Conservation (phyloP, 805 yeast genomes). For the Candida succiphila region DNA sequence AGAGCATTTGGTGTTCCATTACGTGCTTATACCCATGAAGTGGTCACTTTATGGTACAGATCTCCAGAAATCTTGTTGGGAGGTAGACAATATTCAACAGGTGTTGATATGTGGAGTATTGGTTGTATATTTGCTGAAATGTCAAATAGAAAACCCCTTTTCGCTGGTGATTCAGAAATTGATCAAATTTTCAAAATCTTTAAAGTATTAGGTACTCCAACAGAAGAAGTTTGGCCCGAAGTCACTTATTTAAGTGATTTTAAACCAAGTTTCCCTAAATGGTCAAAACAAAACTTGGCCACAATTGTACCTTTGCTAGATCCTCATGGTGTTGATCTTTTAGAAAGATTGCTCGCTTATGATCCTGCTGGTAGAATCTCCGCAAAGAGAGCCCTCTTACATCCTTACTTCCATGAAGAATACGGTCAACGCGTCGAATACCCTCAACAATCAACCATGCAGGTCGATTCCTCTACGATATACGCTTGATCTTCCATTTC, state of each 20-base stretch:
- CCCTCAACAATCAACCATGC: slow-evolving; percentile 25
- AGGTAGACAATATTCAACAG: slow-evolving; percentile 94
- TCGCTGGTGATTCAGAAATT: slow-evolving; percentile 96
- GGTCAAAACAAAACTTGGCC: slow-evolving; percentile 67
- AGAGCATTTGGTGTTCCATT: slow-evolving; percentile 97
- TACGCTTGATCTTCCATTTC: slow-evolving; percentile 15
- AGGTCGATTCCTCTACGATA: slow-evolving; percentile 24
- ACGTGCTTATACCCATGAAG: slow-evolving; percentile 95
- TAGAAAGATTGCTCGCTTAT: slow-evolving; percentile 70
- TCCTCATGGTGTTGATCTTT: slow-evolving; percentile 71
- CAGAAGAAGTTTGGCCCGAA: slow-evolving; percentile 91
- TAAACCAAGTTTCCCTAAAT: slow-evolving; percentile 86
- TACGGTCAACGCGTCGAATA: slow-evolving; percentile 16
- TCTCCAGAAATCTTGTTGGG: slow-evolving; percentile 95
- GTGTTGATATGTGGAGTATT: slow-evolving; percentile 98
- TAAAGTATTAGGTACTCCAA: slow-evolving; percentile 89
- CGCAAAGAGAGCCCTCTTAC: slow-evolving; percentile 86
- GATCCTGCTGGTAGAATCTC: slow-evolving; percentile 92
- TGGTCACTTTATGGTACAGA: slow-evolving; percentile 95
- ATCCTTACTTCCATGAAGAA: slow-evolving; percentile 74
- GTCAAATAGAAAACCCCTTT: slow-evolving; percentile 90
- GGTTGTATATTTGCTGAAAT: slow-evolving; percentile 98
- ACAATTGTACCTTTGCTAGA: slow-evolving; percentile 72
- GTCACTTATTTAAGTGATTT: slow-evolving; percentile 86
- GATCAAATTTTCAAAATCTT: slow-evolving; percentile 94